A percentile compares a stretch with the other conserved stretches of the same genome.
Conservation (phyloP, 2,329 filamentous ascomycete species). For the Drechmeria coniospora region DNA sequence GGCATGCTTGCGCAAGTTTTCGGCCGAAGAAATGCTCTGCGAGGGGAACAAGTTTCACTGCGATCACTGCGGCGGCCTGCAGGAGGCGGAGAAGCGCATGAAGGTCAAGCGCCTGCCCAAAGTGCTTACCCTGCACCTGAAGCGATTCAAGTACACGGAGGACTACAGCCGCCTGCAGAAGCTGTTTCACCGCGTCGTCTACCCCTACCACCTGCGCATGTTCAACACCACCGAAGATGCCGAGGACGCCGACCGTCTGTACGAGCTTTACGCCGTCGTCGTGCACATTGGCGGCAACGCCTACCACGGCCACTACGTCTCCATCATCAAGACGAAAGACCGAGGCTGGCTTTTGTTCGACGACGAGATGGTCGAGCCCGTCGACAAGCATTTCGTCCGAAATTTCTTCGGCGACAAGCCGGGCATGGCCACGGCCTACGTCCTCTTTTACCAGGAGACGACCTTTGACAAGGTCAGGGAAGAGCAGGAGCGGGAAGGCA, state of each 20-base stretch:
- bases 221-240: constrained; percentile 97
- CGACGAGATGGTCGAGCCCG: constrained; percentile 95
- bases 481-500: constrained; percentile 71
- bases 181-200: constrained; percentile 90
- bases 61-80: constrained; percentile 87
- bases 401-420: constrained; percentile 95
- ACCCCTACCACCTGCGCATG: constrained; percentile 88
- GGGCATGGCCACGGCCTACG: constrained; percentile 86
- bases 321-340: constrained; percentile 94
- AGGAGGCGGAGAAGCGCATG: constrained; percentile 98
- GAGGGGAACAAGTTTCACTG: constrained; percentile 99
- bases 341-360: constrained; percentile 93
- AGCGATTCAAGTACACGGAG: constrained; percentile 97
- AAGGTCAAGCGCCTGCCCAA: constrained; percentile 92
- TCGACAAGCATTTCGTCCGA: constrained; percentile 87
- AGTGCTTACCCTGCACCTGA: constrained; percentile 82
- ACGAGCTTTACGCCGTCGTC: constrained; percentile 93
- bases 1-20: constrained; percentile 88
- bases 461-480: constrained; percentile 50
- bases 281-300: constrained; percentile 95
- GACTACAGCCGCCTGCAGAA: constrained; percentile 89
- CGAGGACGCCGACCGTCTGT: constrained; percentile 81
- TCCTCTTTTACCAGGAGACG: constrained; percentile 94
- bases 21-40: constrained; percentile 94
- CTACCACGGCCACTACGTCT: constrained; percentile 95